Conservation (phyloP, 2,329 filamentous ascomycete species). For the Pleurostoma richardsiae region DNA sequence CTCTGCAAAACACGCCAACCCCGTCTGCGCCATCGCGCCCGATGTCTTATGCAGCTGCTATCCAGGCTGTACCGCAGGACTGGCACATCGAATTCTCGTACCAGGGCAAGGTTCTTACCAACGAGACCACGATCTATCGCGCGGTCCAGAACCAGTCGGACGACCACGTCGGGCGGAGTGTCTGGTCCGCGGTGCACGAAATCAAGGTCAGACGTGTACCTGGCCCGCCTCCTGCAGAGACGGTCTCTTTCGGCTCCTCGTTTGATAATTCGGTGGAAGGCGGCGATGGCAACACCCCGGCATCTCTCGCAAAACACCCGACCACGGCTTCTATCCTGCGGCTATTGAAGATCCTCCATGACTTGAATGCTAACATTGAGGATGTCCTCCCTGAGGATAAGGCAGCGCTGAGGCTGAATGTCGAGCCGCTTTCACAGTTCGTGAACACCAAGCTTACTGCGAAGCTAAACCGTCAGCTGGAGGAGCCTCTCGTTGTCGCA, state of each 20-base stretch:
- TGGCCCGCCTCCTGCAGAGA: slow-evolving; percentile 74
- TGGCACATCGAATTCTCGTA: slow-evolving; percentile 98
- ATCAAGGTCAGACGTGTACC: slow-evolving; percentile 86
- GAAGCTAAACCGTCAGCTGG: slow-evolving; percentile 92
- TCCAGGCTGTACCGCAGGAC: slow-evolving; percentile 77
- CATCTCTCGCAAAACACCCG: slow-evolving; percentile 77
- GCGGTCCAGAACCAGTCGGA: slow-evolving; percentile 68
- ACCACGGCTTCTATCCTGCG: slow-evolving; percentile 83
- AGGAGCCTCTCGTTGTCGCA: slow-evolving; percentile 93
- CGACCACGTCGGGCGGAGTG: slow-evolving; percentile 66
- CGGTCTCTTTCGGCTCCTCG: slow-evolving; percentile 53
- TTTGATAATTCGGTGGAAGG: slow-evolving; percentile 45
- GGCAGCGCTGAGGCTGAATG: slow-evolving; percentile 63
- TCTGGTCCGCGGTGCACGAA: slow-evolving; percentile 87
- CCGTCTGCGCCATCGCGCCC: slow-evolving; percentile 55
- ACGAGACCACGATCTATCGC: slow-evolving; percentile 93
- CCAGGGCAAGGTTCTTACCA: slow-evolving; percentile 75
- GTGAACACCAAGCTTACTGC: slow-evolving; percentile 98
- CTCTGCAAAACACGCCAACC: slow-evolving; percentile 38
- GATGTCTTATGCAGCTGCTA: slow-evolving; percentile 79
- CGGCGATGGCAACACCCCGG: slow-evolving; percentile 60
- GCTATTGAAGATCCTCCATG: slow-evolving; percentile 83
- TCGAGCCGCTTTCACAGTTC: slow-evolving; percentile 86
- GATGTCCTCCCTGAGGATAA: slow-evolving; percentile 81
- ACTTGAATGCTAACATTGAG: slow-evolving; percentile 88